phyloP scores from a whole-genome alignment of 106 monocot species.

The Platanthera zijinensis region DNA sequence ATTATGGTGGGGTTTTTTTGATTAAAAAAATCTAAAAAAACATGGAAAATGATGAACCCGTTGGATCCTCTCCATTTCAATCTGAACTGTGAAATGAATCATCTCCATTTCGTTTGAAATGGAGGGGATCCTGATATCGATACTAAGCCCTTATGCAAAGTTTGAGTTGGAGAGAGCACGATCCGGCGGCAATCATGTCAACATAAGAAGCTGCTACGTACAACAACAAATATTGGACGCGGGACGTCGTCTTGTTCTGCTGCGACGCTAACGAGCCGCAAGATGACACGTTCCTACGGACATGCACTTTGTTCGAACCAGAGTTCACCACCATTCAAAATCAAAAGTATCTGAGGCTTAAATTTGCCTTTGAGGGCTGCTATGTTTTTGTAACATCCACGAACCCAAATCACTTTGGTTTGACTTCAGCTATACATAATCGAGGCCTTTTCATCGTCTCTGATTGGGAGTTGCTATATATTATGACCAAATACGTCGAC shows the following conservation, averaged over 20 bases:
- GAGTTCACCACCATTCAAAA: neutral
- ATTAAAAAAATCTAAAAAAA: no score
- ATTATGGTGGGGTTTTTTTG: no score
- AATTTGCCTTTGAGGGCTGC: neutral
- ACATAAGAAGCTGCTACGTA: neutral
- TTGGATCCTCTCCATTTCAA: no score
- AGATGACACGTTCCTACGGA: neutral
- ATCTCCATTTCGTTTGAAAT: no score
- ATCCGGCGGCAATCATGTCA: neutral
- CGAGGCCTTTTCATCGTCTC: neutral
- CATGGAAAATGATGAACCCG: no score
- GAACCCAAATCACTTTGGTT: no score
- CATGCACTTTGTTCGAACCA: neutral
- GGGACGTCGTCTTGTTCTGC: neutral
- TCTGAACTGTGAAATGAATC: no score
- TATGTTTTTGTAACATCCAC: neutral
- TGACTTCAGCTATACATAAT: no score
- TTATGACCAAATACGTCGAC: neutral
- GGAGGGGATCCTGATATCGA: no score
- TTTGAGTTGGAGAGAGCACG: neutral
- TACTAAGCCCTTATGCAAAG: neutral
- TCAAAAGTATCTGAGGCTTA: neutral
- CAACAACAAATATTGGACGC: neutral
- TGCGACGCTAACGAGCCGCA: neutral
- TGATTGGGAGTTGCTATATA: neutral